A percentile compares a stretch with the other conserved stretches of the same genome.
Evolutionary conservation across 2,329 filamentous ascomycete species (phyloP).

Genomic region (Pseudocercospora crystallina): DNA sequence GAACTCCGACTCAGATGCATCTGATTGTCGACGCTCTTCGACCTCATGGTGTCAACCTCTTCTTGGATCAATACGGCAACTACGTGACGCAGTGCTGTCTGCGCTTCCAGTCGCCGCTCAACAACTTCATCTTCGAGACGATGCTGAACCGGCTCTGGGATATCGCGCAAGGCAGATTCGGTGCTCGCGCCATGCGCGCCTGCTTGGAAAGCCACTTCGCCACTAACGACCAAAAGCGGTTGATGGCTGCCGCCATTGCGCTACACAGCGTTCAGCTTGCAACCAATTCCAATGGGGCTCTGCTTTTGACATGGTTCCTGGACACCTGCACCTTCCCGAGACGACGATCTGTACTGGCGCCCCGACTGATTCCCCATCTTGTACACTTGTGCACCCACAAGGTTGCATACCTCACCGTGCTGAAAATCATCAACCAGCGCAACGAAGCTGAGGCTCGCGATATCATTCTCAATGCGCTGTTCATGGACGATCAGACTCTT

Average conservation of each 20-base stretch:
- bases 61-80: constrained; percentile 97
- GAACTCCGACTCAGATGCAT: constrained; percentile 77
- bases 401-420: constrained; percentile 92
- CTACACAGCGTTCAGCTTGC: constrained; percentile 94
- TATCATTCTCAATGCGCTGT: constrained; percentile 82
- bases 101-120: constrained; percentile 84
- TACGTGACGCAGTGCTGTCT: constrained; percentile 97
- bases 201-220: constrained; percentile 95
- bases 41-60: constrained; percentile 84
- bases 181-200: constrained; percentile 91
- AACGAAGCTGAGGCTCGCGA: constrained; percentile 91
- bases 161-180: constrained; percentile 86
- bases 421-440: constrained; percentile 98
- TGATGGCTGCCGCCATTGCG: constrained; percentile 93
- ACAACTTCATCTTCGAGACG: constrained; percentile 96
- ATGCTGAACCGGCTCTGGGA: constrained; percentile 96
- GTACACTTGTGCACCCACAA: constrained; percentile 98
- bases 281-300: constrained; percentile 90
- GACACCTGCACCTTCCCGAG: constrained; percentile 96
- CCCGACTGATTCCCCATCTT: constrained; percentile 85
- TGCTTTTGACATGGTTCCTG: constrained; percentile 94
- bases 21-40: constrained; percentile 81
- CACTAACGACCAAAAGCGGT: constrained; percentile 90
- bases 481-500: constrained; percentile 86
- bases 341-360: constrained; percentile 86